Base-by-base conservation (phyloP, 2,329 filamentous ascomycete species). In the Penicillium sp. region DNA sequence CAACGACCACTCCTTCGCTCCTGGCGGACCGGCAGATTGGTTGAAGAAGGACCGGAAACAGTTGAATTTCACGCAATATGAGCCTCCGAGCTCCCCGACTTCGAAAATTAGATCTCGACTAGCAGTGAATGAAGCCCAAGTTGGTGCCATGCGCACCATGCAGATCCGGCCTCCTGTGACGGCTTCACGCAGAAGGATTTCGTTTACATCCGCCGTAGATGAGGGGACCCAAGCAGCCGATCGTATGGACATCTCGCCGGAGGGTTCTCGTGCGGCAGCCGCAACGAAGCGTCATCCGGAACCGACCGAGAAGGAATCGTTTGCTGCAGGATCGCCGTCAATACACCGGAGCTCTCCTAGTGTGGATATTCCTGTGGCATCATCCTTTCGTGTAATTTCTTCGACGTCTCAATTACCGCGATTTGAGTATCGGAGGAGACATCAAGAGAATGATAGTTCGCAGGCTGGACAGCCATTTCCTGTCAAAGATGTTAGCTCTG, bases 321-420 rank as follows among this genome's bases (percentile, higher is more conserved):
- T n/a, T 8, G 8, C 51, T 38, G 10, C 63, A 10, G 48, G 38
- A 16, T 7, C 10, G 35, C 52, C 63, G 6, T 35, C 54, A n/a
- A 40, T 6, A 1, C 46, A 48, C 11, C 16, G 60, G 13, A 30
- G 7, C 25, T 54, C 58, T n/a, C 33, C 57, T 3, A 52, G 42
- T 19, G 45, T 40, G 42, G 28, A 30, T 13, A n/a, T 37, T 14
- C 30, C 64, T 45, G 28, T 22, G 19, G 63, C 64, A 10, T 65
- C 59, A 10, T 77, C 73, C 4, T 61, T 75, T 52, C 68, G 66
- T 56, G 65, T 74, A 16, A 61, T 75, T 16, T 70, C 74, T 52
- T 76, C 77, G 8, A 75, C 76, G 6, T 78, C 76, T 25, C 73
- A 76, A 42, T 64, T 78, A 51, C 71, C 76, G 2, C 74, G 73